Percentiles rank a stretch among this genome's conserved stretches.
Conservation (phyloP, 352 stramenopile genomes). For the Globisporangium recalcitrans region DNA sequence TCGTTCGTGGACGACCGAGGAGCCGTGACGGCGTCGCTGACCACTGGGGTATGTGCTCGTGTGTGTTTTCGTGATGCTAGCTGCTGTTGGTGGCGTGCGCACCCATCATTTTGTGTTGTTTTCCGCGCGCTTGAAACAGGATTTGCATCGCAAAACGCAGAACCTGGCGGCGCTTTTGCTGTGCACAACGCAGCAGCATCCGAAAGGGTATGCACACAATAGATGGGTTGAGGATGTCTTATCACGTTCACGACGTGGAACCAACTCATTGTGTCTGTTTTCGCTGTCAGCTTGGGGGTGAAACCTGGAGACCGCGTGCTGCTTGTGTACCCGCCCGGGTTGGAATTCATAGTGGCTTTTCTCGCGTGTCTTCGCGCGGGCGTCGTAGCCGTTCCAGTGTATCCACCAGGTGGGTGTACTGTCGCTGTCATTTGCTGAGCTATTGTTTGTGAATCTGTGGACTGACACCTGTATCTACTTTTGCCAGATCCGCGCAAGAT, state of each 20-base stretch:
- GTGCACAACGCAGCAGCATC: conserved; percentile 39
- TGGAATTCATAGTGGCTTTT: conserved; percentile 98
- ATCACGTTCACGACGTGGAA: not conserved
- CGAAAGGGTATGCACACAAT: conserved; percentile 44
- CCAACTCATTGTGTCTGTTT: not conserved
- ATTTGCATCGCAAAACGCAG: conserved; percentile 60
- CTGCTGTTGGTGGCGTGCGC: conserved; percentile 5
- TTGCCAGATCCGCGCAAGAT: conserved; percentile 88
- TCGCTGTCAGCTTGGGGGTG: conserved; percentile 39
- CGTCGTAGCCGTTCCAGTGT: conserved; percentile 92
- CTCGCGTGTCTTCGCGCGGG: conserved; percentile 92
- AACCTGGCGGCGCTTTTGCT: conserved; percentile 66
- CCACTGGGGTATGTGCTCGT: conserved; percentile 33
- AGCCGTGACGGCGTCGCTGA: conserved; percentile 41
- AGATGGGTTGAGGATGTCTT: not conserved
- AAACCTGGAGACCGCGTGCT: conserved; percentile 82
- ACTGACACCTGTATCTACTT: conserved; percentile 10
- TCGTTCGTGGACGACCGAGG: conserved; percentile 78
- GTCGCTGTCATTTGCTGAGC: not conserved
- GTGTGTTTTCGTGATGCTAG: not conserved
- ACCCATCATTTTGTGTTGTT: conserved; percentile 7
- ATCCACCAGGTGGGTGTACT: conserved; percentile 43
- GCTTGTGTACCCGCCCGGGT: conserved; percentile 95
- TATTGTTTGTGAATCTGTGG: not conserved
- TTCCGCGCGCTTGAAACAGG: conserved; percentile 25